These are phyloP conservation scores for Aspergillus novoparasiticus DNA, from an alignment of 2,329 filamentous ascomycete species.

Conservation along the genomic window DNA sequence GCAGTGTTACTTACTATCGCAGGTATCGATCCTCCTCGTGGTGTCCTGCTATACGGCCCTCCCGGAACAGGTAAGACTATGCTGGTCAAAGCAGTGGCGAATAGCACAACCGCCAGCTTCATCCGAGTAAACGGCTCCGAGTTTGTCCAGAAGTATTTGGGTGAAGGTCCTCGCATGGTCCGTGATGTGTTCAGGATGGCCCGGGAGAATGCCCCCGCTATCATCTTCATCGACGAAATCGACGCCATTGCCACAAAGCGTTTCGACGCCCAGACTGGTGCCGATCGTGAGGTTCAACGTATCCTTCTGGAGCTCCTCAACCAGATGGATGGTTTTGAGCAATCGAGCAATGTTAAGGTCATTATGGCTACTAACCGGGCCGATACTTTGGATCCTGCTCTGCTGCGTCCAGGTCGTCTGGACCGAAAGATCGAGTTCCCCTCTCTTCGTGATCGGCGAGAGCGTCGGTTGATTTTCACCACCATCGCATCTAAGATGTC, in stretches of 20 bases:
- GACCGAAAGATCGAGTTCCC: constrained; percentile 99
- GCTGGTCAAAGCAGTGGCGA: constrained; percentile 97
- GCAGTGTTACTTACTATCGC: constrained; percentile 23
- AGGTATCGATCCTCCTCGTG: constrained; percentile 90
- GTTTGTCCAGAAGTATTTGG: constrained; percentile 98
- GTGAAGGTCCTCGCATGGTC: constrained; percentile 97
- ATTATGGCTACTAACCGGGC: constrained; percentile 99
- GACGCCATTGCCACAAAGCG: constrained; percentile 99
- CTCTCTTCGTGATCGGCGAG: constrained; percentile 87
- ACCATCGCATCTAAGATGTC: constrained; percentile 99
- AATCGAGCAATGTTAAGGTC: constrained; percentile 98
- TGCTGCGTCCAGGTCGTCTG: constrained; percentile 90
- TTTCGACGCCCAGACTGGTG: constrained; percentile 97
- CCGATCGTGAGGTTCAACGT: constrained; percentile 96
- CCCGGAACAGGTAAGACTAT: constrained; percentile 97
- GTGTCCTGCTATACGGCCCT: constrained; percentile 93
- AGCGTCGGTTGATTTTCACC: constrained; percentile 92
- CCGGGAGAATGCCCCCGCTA: constrained; percentile 93
- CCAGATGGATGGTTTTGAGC: constrained; percentile 99
- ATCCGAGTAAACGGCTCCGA: constrained; percentile 98
- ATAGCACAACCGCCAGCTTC: constrained; percentile 96
- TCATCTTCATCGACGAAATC: constrained; percentile 99
- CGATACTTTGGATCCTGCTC: constrained; percentile 91
- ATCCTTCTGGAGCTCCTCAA: constrained; percentile 96
- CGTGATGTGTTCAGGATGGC: constrained; percentile 99